Evolutionary conservation across 2,329 filamentous ascomycete genomes (phyloP), one percentile per base, ranked within the genome.

Genomic region (Ophiostoma pallidulum): DNA sequence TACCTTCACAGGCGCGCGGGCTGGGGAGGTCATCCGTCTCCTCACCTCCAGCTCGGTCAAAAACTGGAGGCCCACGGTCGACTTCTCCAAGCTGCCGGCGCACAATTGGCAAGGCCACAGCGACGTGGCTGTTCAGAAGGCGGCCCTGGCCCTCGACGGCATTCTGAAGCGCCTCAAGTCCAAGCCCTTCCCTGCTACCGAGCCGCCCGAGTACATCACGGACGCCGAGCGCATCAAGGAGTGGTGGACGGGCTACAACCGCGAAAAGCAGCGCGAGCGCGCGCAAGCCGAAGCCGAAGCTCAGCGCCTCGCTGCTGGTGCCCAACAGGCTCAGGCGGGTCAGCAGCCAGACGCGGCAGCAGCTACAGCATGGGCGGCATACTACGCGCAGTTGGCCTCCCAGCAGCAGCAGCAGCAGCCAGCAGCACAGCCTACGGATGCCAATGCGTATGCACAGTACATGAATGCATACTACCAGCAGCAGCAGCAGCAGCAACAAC

Each of bases 131-230:
- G 59, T 71, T 8, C 69, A 73, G 45, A 58, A 61, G 14, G 70
- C 69, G 1, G 67, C 64, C 8, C 64, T 67, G 18, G 61, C 60
- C 3, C 51, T 78, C 12, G 71, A 75, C 53, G 59, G 58, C 0
- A 57, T 70, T 1, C 66, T 66, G 3, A 66, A 64, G 28, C 58
- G 62, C 33, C 58, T 77, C 8, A 65, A 65, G 38, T 65, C 64
- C 45, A 69, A 71, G 51, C 66, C 72, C 7, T 75, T 66, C 51
- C 75, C 74, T 13, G 62, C 75, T 2, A 69, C 58, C 1, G 67
- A 73, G 37, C 72, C 77, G 4, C 75, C 77, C 1, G 67, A 69
- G 16, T 77, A 74, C 68, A 67, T 79, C 53, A 62, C 61, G 19
- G 66, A 73, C 28, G 59, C 67, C 3, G 69, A 70, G 28, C 68